Conservation (phyloP, 768 basidiomycete species). For the Kwoniella bestiolae region DNA sequence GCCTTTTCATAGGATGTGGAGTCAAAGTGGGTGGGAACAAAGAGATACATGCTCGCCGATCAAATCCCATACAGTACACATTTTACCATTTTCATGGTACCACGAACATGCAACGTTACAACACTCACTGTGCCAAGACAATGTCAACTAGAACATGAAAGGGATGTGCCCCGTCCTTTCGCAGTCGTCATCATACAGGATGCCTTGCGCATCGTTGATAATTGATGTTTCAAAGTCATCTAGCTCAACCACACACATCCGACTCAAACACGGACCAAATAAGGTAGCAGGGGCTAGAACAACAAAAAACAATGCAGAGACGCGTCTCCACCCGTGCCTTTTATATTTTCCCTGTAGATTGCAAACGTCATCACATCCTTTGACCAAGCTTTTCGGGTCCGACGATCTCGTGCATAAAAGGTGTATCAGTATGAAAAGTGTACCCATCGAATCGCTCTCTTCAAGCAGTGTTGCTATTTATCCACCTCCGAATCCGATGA, state of each 20-base stretch:
- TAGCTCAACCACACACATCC: not conserved
- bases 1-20: not conserved
- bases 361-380: constrained; percentile 6
- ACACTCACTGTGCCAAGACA: too few species aligned
- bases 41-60: not conserved
- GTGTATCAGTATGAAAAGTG: too few species aligned
- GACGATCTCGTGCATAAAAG: not conserved
- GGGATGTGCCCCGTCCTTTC: too few species aligned
- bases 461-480: too few species aligned
- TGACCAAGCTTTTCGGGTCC: not conserved
- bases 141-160: too few species aligned
- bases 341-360: not conserved
- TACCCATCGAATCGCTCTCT: too few species aligned
- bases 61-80: not conserved
- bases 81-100: not conserved
- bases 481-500: too few species aligned
- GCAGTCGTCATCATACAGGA: not conserved
- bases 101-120: too few species aligned
- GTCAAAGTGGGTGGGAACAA: not conserved
- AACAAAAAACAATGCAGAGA: not conserved
- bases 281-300: not conserved
- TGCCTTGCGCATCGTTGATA: not conserved
- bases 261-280: not conserved
- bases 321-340: not conserved
- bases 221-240: not conserved